A percentile compares a stretch with the other conserved stretches of the same genome.
Conservation (phyloP, 768 basidiomycete species). For the Crassisporium funariophilum region DNA sequence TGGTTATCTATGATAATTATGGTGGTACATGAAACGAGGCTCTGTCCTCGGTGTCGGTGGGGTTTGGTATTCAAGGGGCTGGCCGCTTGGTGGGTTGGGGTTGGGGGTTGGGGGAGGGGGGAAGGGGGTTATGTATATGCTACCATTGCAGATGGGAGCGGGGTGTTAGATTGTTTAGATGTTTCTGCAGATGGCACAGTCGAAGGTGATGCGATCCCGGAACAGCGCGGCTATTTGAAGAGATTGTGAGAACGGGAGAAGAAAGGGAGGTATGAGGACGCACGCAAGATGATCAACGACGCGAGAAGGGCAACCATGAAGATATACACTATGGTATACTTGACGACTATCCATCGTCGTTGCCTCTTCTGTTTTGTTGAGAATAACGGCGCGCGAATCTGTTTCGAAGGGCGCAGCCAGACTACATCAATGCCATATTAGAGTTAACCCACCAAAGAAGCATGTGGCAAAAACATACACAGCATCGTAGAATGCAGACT, state of each 20-base stretch:
- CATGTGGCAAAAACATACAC: slow-evolving; percentile 52
- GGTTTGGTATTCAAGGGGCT: no score
- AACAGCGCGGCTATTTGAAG: slow-evolving; percentile 76
- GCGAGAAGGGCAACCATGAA: slow-evolving; percentile 75
- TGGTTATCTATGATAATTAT: slow-evolving; percentile 2
- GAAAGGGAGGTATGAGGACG: slow-evolving; percentile 31
- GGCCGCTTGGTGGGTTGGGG: no score
- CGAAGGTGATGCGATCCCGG: slow-evolving; percentile 74
- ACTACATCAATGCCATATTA: slow-evolving; percentile 44
- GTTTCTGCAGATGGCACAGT: slow-evolving; percentile 83
- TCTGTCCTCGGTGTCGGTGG: no score
- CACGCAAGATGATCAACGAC: slow-evolving; percentile 82
- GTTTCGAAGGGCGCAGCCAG: slow-evolving; percentile 95
- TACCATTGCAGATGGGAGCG: slow-evolving; percentile 21
- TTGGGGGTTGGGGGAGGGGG: no score
- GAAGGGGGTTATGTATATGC: no score
- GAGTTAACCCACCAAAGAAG: slow-evolving; percentile 1
- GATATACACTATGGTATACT: slow-evolving; percentile 84
- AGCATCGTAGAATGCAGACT: slow-evolving; percentile 91
- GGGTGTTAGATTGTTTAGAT: slow-evolving; percentile 63
- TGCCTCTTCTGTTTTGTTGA: slow-evolving; percentile 93
- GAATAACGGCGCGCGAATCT: slow-evolving; percentile 91
- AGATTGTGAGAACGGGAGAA: slow-evolving; percentile 15
- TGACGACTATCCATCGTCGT: slow-evolving; percentile 89
- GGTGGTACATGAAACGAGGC: slow-evolving; percentile 18